Conservation (phyloP, 441 rosid genomes). For the Omphalea diandra region DNA sequence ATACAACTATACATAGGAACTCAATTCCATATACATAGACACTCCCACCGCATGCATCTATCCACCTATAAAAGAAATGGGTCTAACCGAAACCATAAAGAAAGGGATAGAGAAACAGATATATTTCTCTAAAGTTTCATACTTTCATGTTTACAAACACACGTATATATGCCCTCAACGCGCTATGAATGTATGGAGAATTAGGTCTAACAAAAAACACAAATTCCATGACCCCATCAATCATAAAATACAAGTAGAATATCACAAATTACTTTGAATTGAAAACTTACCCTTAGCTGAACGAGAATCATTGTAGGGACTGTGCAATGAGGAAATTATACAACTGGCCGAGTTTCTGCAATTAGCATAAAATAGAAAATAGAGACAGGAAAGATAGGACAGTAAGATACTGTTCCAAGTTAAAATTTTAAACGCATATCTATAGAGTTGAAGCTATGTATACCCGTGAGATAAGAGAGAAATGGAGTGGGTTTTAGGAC, state of each 20-base stretch:
- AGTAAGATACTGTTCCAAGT: not conserved
- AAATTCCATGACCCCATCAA: too few relatives aligned
- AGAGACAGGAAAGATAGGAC: not conserved
- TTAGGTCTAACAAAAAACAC: conserved; percentile 3
- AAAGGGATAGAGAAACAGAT: too few relatives aligned
- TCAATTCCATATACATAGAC: too few relatives aligned
- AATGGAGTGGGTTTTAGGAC: conserved; percentile 31
- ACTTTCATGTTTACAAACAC: too few relatives aligned
- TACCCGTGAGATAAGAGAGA: conserved; percentile 44
- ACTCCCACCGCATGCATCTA: not conserved
- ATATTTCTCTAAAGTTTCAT: too few relatives aligned
- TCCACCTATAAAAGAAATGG: not conserved
- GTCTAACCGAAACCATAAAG: not conserved
- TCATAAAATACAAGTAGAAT: not conserved
- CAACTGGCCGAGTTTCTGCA: conserved; percentile 44
- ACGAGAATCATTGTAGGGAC: conserved; percentile 46
- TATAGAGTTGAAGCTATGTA: not conserved
- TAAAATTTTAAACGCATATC: not conserved
- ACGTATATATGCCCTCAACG: too few relatives aligned
- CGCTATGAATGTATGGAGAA: too few relatives aligned
- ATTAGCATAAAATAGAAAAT: conserved; percentile 13
- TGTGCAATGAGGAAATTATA: conserved; percentile 44
- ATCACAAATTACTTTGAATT: too few relatives aligned
- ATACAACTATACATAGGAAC: conserved; percentile 1
- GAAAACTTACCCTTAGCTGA: conserved; percentile 36